A percentile compares a stretch with the other conserved stretches of the same genome.
Evolutionary conservation across 2,329 filamentous ascomycete genomes (phyloP).

Genomic region (Cylindrodendrum hubeiense): DNA sequence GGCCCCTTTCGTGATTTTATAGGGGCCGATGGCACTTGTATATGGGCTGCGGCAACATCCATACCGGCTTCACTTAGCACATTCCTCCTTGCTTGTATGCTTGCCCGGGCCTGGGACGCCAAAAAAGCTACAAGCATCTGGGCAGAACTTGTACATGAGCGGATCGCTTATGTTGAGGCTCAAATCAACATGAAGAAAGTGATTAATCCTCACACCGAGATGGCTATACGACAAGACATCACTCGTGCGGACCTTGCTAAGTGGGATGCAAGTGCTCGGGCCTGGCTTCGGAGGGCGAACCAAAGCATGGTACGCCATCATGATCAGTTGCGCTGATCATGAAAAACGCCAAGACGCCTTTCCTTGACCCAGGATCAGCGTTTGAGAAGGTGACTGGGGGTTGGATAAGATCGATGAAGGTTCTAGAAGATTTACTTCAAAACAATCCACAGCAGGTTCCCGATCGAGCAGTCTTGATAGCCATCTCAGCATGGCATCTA

Average conservation of each 20-base stretch:
- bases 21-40: constrained; percentile 10
- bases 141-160: constrained; percentile 16
- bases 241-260: constrained; percentile 8
- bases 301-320: constrained; percentile 12
- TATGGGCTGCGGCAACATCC: constrained; percentile 25
- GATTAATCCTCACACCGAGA: neutral
- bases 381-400: constrained; percentile 16
- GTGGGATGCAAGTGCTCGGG: constrained; percentile 25
- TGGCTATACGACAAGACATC: constrained; percentile 15
- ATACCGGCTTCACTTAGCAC: neutral
- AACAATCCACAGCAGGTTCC: constrained; percentile 17
- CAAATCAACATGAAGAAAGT: constrained; percentile 14
- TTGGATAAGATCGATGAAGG: constrained; percentile 22
- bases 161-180: constrained; percentile 6
- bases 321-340: constrained; percentile 19
- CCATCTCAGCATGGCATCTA: constrained; percentile 27
- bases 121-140: constrained; percentile 13
- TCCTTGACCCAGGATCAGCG: constrained; percentile 3
- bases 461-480: constrained; percentile 22
- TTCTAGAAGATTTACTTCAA: constrained; percentile 19
- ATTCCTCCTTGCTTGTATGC: constrained; percentile 24
- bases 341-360: constrained; percentile 19
- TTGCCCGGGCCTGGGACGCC: constrained; percentile 12
- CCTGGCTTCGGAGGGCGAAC: constrained; percentile 21
- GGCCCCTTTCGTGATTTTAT: constrained; percentile 15